These are phyloP conservation scores for Puccinia horiana DNA, from an alignment of 1,284 basidiomycete genomes.

Conservation along the genomic window DNA sequence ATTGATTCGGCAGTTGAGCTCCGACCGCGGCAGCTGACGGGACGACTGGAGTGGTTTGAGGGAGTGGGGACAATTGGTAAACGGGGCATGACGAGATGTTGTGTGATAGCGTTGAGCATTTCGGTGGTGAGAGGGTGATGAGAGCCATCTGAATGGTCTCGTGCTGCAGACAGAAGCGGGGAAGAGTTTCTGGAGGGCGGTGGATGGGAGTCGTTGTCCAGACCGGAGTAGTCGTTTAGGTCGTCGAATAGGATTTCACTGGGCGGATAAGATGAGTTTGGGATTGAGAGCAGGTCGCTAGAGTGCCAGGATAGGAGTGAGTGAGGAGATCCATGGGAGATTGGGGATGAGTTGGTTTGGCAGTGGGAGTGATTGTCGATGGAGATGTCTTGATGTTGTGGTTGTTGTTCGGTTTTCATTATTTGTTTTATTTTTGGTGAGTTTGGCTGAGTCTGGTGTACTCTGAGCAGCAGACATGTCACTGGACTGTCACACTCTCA, in stretches of 20 bases:
- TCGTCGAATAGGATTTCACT: background rate
- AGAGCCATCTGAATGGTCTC: background rate
- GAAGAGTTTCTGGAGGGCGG: background rate
- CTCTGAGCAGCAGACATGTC: background rate
- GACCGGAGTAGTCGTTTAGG: background rate
- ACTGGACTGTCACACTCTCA: background rate
- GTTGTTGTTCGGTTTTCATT: background rate
- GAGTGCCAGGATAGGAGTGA: background rate
- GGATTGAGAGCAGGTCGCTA: constrained; percentile 5
- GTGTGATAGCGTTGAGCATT: background rate
- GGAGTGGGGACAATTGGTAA: constrained; percentile 28
- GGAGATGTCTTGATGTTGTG: background rate
- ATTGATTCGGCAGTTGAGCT: background rate
- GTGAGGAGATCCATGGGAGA: background rate
- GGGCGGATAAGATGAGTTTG: background rate
- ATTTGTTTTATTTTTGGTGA: background rate
- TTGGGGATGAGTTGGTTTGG: background rate
- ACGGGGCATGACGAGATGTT: constrained; percentile 49
- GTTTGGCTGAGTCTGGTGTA: background rate
- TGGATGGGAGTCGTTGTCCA: background rate
- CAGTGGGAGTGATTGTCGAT: background rate
- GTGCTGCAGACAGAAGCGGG: background rate
- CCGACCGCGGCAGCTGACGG: background rate
- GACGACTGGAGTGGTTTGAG: constrained; percentile 25
- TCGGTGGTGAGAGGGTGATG: constrained; percentile 20